Evolutionary conservation across 2,329 filamentous ascomycete genomes (phyloP).

Genomic region (Epichloe gansuensis): DNA sequence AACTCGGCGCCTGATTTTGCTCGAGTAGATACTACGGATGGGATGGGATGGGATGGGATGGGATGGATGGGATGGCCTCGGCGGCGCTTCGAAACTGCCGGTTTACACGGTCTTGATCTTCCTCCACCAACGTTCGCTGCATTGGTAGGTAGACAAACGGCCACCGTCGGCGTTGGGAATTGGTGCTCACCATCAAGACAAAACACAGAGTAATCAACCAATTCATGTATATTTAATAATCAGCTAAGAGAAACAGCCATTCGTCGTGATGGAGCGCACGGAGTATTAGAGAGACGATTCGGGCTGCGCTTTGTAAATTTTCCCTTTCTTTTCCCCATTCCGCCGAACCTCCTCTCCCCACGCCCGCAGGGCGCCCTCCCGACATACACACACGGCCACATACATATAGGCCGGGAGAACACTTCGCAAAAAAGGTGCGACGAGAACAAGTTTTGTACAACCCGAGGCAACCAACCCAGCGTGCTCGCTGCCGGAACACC

Average conservation of each 20-base stretch:
- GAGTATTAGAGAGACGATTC: constrained; percentile 25
- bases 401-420: constrained; percentile 4
- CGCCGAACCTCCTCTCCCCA: constrained; percentile 1
- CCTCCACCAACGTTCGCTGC: too few species aligned
- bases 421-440: constrained; percentile 3
- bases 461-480: constrained; percentile 16
- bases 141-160: too few species aligned
- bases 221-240: constrained; percentile 12
- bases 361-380: not conserved
- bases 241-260: constrained; percentile 31
- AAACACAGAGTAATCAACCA: not conserved
- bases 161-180: too few species aligned
- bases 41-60: too few species aligned
- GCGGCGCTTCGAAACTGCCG: too few species aligned
- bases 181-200: too few species aligned
- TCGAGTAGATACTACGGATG: too few species aligned
- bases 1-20: too few species aligned
- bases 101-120: too few species aligned
- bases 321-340: constrained; percentile 1
- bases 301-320: constrained; percentile 3
- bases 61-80: too few species aligned
- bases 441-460: constrained; percentile 8
- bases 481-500: constrained; percentile 15
- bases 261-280: constrained; percentile 28
- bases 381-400: constrained; percentile 5